A percentile compares a stretch with the other conserved stretches of the same genome.
Evolutionary conservation across 352 stramenopile genomes (phyloP).

Genomic region (Phytophthora ohioensis): DNA sequence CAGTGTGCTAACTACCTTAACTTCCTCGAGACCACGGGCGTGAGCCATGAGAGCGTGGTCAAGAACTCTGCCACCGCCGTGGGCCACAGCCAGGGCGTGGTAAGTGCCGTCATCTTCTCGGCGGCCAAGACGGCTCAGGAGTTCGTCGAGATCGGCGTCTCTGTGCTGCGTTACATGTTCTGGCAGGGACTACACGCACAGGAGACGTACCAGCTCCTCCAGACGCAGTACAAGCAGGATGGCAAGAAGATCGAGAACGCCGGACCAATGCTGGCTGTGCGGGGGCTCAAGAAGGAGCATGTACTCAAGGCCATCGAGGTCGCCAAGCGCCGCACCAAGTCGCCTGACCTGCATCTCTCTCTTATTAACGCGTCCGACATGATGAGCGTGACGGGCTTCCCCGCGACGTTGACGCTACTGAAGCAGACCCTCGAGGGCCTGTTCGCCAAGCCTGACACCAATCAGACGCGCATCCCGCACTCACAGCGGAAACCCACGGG

Average conservation of each 20-base stretch:
- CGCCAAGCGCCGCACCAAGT: conserved; percentile 49
- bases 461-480: conserved; percentile 79
- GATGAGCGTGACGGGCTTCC: conserved; percentile 78
- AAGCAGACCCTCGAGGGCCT: conserved; percentile 56
- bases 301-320: conserved; percentile 69
- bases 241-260: conserved; percentile 41
- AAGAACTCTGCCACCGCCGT: conserved; percentile 51
- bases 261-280: conserved; percentile 78
- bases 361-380: conserved; percentile 71
- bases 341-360: conserved; percentile 69
- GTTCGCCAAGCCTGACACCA: conserved; percentile 60
- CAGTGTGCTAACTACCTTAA: conserved; percentile 82
- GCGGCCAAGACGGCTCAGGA: conserved; percentile 60
- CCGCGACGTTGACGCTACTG: conserved; percentile 61
- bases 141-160: conserved; percentile 55
- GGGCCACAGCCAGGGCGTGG: conserved; percentile 85
- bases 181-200: conserved; percentile 83
- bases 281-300: conserved; percentile 59
- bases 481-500: conserved; percentile 82
- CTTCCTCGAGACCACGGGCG: conserved; percentile 59
- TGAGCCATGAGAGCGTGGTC: conserved; percentile 72
- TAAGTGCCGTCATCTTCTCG: conserved; percentile 74
- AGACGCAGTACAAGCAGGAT: conserved; percentile 41
- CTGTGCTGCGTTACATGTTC: conserved; percentile 83
- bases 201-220: conserved; percentile 51